These are phyloP conservation scores for Pythium coloratum DNA, from an alignment of 352 stramenopile genomes.

Conservation along the genomic window DNA sequence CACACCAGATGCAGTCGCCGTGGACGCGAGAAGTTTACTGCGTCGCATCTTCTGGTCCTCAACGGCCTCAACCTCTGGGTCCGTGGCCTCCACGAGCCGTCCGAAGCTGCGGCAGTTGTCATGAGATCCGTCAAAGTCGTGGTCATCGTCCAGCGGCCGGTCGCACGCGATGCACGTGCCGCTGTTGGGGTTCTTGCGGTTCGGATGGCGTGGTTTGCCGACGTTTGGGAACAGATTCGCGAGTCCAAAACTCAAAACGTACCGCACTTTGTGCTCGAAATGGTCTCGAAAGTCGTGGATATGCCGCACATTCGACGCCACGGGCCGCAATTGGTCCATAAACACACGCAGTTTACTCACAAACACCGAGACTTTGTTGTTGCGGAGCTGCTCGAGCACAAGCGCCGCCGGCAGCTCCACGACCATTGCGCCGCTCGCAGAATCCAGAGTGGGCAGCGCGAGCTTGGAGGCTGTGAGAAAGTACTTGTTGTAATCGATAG, in stretches of 20 bases:
- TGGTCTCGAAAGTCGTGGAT: constrained; percentile 46
- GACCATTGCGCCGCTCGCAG: constrained; percentile 33
- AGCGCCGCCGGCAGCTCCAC: constrained; percentile 44
- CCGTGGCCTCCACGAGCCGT: constrained; percentile 15
- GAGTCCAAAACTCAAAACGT: constrained; percentile 59
- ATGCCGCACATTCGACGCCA: constrained; percentile 39
- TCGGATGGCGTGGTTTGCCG: constrained; percentile 35
- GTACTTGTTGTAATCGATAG: constrained; percentile 70
- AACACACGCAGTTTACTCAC: constrained; percentile 34
- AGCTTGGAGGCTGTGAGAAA: constrained; percentile 35
- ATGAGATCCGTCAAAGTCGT: constrained; percentile 32
- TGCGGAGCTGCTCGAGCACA: constrained; percentile 52
- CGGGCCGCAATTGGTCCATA: constrained; percentile 53
- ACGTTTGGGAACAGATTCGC: constrained; percentile 63
- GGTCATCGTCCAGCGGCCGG: constrained; percentile 46
- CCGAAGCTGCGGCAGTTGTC: neutral
- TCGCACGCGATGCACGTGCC: constrained; percentile 69
- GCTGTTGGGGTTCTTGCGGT: constrained; percentile 26
- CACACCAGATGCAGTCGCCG: constrained; percentile 17
- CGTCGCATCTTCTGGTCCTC: constrained; percentile 41
- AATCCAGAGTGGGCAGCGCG: constrained; percentile 9
- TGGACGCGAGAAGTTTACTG: constrained; percentile 24
- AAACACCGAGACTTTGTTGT: constrained; percentile 47
- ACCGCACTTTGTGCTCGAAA: constrained; percentile 45
- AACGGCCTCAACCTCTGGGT: constrained; percentile 22